A percentile compares a stretch with the other conserved stretches of the same genome.
phyloP scores from a whole-genome alignment of 2,329 filamentous ascomycete species.

The Boeremia lycopersici region DNA sequence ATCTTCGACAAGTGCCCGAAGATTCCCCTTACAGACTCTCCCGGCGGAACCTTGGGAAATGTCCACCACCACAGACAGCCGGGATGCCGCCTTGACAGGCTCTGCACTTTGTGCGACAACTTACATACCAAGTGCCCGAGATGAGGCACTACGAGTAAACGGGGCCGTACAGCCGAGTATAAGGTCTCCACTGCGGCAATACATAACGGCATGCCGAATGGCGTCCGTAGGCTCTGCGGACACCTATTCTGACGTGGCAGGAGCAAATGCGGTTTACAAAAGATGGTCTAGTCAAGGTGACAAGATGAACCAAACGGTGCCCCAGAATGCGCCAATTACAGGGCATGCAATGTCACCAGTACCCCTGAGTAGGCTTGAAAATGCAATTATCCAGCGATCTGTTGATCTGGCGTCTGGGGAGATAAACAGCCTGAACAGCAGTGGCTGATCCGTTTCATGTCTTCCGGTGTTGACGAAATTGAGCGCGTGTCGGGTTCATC shows the following conservation, averaged over 20 bases:
- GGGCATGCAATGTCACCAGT: conserved; percentile 8
- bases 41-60: not conserved
- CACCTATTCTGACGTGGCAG: not conserved
- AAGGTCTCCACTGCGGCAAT: not conserved
- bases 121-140: conserved; percentile 1
- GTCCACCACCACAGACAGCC: not conserved
- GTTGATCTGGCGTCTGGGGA: conserved; percentile 15
- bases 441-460: conserved; percentile 17
- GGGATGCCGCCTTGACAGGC: conserved; percentile 3
- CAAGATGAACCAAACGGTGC: not conserved
- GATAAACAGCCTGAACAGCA: conserved; percentile 6
- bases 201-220: conserved; percentile 8
- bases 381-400: conserved; percentile 5
- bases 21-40: not conserved
- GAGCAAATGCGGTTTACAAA: not conserved
- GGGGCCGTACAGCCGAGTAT: conserved; percentile 4
- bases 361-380: conserved; percentile 15
- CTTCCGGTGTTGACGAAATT: conserved; percentile 5
- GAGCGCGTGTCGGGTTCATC: conserved; percentile 11
- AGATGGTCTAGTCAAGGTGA: not conserved
- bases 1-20: not conserved
- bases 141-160: not conserved
- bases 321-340: not conserved
- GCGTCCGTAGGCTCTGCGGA: not conserved
- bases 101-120: not conserved